These are phyloP conservation scores for Blastobotrys mokoenaii DNA, from an alignment of 805 yeast species.

Conservation along the genomic window DNA sequence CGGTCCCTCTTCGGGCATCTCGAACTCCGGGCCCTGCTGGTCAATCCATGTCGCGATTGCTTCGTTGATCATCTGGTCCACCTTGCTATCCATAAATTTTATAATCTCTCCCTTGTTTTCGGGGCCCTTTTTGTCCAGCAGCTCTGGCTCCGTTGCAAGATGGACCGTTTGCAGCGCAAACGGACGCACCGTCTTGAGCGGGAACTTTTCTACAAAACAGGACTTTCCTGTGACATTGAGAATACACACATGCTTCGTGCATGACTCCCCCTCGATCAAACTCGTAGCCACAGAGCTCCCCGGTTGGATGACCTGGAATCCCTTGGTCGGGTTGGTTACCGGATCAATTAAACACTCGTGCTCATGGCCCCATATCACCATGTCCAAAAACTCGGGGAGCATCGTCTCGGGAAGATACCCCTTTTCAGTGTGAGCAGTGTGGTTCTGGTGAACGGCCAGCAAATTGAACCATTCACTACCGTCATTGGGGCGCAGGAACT, in stretches of 20 bases:
- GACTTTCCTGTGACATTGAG: conserved; percentile 53
- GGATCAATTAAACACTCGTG: conserved; percentile 85
- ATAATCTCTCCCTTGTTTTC: conserved; percentile 54
- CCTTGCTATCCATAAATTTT: conserved; percentile 50
- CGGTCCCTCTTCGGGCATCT: conserved; percentile 29
- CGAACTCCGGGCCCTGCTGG: conserved; percentile 16
- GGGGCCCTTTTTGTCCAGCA: conserved; percentile 43
- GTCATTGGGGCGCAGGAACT: conserved; percentile 61
- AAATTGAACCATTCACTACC: conserved; percentile 72
- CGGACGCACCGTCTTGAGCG: conserved; percentile 68
- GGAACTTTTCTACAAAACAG: conserved; percentile 50
- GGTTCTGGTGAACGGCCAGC: conserved; percentile 89
- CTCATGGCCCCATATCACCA: conserved; percentile 96
- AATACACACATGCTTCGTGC: conserved; percentile 65
- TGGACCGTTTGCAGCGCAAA: conserved; percentile 64
- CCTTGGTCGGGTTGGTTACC: conserved; percentile 38
- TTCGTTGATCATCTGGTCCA: conserved; percentile 54
- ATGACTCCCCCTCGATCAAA: conserved; percentile 74
- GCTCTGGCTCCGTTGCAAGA: conserved; percentile 42
- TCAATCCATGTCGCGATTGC: conserved; percentile 46
- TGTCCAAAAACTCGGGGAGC: conserved; percentile 71
- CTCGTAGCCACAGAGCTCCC: conserved; percentile 95
- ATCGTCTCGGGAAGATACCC: conserved; percentile 78
- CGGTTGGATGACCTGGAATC: conserved; percentile 77
- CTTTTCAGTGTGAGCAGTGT: conserved; percentile 64